Evolutionary conservation across 2,329 filamentous ascomycete genomes (phyloP).

Genomic region (Whalleya microplaca): DNA sequence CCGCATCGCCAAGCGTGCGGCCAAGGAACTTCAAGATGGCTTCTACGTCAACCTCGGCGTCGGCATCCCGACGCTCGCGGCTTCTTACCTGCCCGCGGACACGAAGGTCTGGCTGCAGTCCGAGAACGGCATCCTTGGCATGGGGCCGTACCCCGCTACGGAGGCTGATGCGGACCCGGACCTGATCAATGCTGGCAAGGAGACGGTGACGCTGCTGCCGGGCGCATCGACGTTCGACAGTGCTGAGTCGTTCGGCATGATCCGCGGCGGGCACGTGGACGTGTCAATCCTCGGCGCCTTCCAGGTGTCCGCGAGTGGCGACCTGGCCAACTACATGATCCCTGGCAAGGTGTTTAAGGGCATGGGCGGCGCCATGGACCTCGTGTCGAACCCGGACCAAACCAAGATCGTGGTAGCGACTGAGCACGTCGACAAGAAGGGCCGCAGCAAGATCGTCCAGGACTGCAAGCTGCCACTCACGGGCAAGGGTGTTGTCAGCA

Average conservation of each 20-base stretch:
- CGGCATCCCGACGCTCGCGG: constrained; percentile 85
- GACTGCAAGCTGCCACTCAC: constrained; percentile 68
- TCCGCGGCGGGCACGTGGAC: constrained; percentile 81
- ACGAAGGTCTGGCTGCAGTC: constrained; percentile 82
- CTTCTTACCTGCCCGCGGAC: constrained; percentile 70
- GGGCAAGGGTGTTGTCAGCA: constrained; percentile 68
- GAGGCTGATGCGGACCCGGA: constrained; percentile 75
- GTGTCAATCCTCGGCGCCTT: constrained; percentile 83
- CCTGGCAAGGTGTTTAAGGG: constrained; percentile 87
- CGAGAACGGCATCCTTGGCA: constrained; percentile 84
- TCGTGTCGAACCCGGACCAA: constrained; percentile 70
- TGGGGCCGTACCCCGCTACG: constrained; percentile 75
- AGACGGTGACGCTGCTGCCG: constrained; percentile 79
- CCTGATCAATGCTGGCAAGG: constrained; percentile 85
- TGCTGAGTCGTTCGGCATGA: constrained; percentile 85
- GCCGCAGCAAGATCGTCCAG: constrained; percentile 67
- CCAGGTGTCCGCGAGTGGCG: constrained; percentile 77
- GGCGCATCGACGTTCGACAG: constrained; percentile 80
- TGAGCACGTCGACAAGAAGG: constrained; percentile 71
- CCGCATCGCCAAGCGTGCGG: constrained; percentile 75
- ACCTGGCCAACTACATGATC: constrained; percentile 89
- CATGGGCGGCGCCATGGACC: constrained; percentile 80
- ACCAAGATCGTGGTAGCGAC: constrained; percentile 76
- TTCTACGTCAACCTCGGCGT: constrained; percentile 83
- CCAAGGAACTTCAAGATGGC: constrained; percentile 79